Conservation (phyloP, 2,329 filamentous ascomycete genomes). For the Pyrenophora graminea region DNA sequence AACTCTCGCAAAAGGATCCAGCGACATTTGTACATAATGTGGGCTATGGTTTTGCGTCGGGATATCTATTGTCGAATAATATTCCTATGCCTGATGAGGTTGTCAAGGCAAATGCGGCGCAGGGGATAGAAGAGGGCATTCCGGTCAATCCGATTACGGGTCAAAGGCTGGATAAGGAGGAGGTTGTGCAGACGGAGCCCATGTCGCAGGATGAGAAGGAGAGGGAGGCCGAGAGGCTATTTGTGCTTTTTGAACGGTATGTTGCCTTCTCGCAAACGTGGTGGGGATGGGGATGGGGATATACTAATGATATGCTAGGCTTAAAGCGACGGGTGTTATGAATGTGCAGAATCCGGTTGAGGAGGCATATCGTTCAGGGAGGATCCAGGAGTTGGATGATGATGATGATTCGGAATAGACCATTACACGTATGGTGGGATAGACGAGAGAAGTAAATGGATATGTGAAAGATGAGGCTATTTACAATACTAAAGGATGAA, state of each 20-base stretch:
- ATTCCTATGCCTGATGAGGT: slow-evolving; percentile 73
- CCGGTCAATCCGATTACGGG: slow-evolving; percentile 84
- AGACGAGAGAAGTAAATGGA: too few relatives aligned
- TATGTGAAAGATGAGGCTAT: too few relatives aligned
- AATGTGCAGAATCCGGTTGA: slow-evolving; percentile 79
- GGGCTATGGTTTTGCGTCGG: slow-evolving; percentile 91
- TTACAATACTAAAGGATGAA: too few relatives aligned
- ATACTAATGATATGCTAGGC: slow-evolving; percentile 42
- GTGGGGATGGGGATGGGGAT: not conserved
- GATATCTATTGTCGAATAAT: slow-evolving; percentile 84
- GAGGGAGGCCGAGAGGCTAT: slow-evolving; percentile 83
- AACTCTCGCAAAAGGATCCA: slow-evolving; percentile 80
- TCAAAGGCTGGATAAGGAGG: slow-evolving; percentile 74
- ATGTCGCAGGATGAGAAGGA: slow-evolving; percentile 95
- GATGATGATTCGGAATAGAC: slow-evolving; percentile 50
- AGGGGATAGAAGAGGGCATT: slow-evolving; percentile 31
- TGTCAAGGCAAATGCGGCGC: slow-evolving; percentile 57
- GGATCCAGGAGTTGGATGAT: slow-evolving; percentile 66
- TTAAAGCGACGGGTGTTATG: slow-evolving; percentile 76
- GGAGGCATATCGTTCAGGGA: slow-evolving; percentile 68
- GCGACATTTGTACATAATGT: slow-evolving; percentile 85
- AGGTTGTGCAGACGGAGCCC: slow-evolving; percentile 61
- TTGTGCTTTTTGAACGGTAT: slow-evolving; percentile 86
- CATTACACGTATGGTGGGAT: too few relatives aligned
- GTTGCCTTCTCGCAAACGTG: slow-evolving; percentile 3